Evolutionary conservation across 208 protist genomes (phyloP), one percentile per base, ranked within the genome.

Genomic region (Leishmania amazonensis): DNA sequence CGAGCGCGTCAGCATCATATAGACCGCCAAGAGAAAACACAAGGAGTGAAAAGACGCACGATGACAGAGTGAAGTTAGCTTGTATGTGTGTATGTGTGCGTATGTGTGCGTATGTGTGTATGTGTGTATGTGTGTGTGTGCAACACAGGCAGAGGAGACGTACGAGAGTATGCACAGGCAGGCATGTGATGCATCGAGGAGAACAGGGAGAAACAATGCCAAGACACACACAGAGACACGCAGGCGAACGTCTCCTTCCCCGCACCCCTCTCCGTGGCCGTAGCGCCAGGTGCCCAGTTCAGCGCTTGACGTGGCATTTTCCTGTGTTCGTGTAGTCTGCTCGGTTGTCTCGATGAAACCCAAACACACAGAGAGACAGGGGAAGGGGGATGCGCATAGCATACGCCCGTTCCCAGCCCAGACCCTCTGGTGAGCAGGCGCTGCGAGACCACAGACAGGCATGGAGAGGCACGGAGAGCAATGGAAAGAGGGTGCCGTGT

Each of bases 1-100:
- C 58, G 83, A 79, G 28, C 58, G 76, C n/a, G 49, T 64, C n/a
- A 83, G 31, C 84, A 87, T 84, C 28, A 1, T 45, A 3, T 31
- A 45, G 19, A 3, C 3, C 5, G 38, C 31, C 31, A 28, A 45
- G 24, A n/a, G 45, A 47, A 74, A 74, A n/a, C 15, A 47, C 53
- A 74, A n/a, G 6, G 9, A 3, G 45, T n/a, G 40, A n/a, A 47
- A 72, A n/a, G 19, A 9, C 19, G 21, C 2, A 45, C 17, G 24
- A 38, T 17, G 24, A 38, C 45, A 53, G 19, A 13, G 24, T 35
- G 6, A n/a, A 49, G 5, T 31, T 45, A 53, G 1, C 21, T 2
- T 47, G 35, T 49, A 2, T 31, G 31, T 45, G 21, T 72, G 5
- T 8, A 2, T 42, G 38, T 42, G 38, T 6, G 65, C 21, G 38